A percentile compares a stretch with the other conserved stretches of the same genome.
Conservation (phyloP, 192 early-diverging fungal genomes). For the Coemansia umbellata region DNA sequence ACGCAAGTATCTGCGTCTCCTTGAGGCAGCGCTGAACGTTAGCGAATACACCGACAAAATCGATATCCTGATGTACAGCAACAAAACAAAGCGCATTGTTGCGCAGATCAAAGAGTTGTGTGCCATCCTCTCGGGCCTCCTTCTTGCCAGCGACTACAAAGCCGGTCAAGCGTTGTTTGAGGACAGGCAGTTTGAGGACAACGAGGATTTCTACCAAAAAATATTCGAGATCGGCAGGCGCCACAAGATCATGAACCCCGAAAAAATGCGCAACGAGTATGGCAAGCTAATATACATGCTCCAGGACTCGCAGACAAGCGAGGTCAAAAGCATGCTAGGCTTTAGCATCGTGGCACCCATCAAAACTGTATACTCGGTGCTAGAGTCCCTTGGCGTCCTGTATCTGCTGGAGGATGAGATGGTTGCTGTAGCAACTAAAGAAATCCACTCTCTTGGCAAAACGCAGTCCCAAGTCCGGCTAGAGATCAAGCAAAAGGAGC, state of each 20-base stretch:
- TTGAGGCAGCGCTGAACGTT: slow-evolving; percentile 93
- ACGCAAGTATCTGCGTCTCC: slow-evolving; percentile 86
- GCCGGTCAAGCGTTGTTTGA: slow-evolving; percentile 76
- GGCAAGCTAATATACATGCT: slow-evolving; percentile 96
- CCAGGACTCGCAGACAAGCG: slow-evolving; percentile 66
- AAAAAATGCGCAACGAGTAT: slow-evolving; percentile 94
- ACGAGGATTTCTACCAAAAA: slow-evolving; percentile 74
- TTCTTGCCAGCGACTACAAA: slow-evolving; percentile 77
- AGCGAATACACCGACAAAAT: slow-evolving; percentile 86
- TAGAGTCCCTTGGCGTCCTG: slow-evolving; percentile 63
- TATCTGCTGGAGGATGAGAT: slow-evolving; percentile 77
- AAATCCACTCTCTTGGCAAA: slow-evolving; percentile 67
- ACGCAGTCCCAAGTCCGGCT: slow-evolving; percentile 63
- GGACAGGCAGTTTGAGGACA: slow-evolving; percentile 64
- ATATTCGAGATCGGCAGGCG: slow-evolving; percentile 69
- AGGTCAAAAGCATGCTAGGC: slow-evolving; percentile 72
- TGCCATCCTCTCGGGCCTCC: slow-evolving; percentile 87
- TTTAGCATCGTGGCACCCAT: slow-evolving; percentile 82
- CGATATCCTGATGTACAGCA: slow-evolving; percentile 73
- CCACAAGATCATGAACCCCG: slow-evolving; percentile 92
- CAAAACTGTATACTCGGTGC: slow-evolving; percentile 80
- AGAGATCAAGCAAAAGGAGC: slow-evolving; percentile 89
- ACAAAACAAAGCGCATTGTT: slow-evolving; percentile 86
- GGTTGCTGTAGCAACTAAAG: slow-evolving; percentile 61
- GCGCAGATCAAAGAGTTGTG: slow-evolving; percentile 95